Evolutionary conservation across 768 basidiomycete species (phyloP).

Genomic region (Kwoniella pini): DNA sequence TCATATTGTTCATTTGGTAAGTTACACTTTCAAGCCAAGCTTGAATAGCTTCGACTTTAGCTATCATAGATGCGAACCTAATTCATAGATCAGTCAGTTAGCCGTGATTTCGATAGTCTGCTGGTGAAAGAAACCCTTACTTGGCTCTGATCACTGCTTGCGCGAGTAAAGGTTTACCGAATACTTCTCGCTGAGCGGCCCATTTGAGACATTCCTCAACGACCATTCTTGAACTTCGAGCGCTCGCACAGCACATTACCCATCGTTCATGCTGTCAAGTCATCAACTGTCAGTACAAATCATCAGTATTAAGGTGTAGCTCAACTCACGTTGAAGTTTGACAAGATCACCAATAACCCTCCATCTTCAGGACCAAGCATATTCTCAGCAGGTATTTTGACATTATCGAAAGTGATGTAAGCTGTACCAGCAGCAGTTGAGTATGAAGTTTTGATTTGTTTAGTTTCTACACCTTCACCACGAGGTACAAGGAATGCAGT

Average conservation of each 20-base stretch:
- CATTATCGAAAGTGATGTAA: conserved; percentile 79
- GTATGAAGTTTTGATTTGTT: conserved; percentile 86
- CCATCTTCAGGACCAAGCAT: conserved; percentile 77
- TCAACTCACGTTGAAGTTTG: conserved; percentile 79
- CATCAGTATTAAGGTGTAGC: no score
- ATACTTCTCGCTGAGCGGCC: conserved; percentile 84
- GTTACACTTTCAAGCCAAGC: conserved; percentile 86
- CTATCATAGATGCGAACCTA: conserved; percentile 78
- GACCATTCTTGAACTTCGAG: conserved; percentile 69
- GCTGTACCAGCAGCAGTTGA: conserved; percentile 80
- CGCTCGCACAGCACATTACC: conserved; percentile 80
- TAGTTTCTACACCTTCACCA: conserved; percentile 77
- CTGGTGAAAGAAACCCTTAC: conserved; percentile 33
- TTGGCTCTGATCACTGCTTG: conserved; percentile 86
- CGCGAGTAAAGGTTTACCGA: conserved; percentile 75
- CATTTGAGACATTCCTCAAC: conserved; percentile 90
- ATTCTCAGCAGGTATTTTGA: conserved; percentile 81
- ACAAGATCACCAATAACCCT: conserved; percentile 71
- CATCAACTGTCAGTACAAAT: no score
- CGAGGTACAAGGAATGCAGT: conserved; percentile 85
- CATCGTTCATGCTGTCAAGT: conserved; percentile 71
- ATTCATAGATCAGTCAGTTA: not conserved
- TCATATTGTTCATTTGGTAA: conserved; percentile 85
- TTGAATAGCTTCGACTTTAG: conserved; percentile 76
- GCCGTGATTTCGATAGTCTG: not conserved